Percentiles rank a stretch among this genome's conserved stretches.
phyloP scores from a whole-genome alignment of 2,329 filamentous ascomycete species.

The Nemania serpens region DNA sequence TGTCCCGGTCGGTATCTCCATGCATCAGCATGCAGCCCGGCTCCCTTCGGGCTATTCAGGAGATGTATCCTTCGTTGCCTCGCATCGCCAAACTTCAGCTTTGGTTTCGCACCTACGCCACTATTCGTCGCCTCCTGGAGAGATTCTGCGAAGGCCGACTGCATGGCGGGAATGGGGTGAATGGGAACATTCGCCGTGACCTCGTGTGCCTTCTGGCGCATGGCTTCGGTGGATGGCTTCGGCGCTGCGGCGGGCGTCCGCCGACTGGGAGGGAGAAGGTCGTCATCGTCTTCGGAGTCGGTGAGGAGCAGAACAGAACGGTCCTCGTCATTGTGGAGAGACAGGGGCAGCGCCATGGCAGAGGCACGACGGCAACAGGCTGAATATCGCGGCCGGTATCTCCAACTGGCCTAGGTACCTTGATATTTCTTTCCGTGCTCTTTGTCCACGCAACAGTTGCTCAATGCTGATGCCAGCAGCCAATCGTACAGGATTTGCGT shows the following conservation, averaged over 20 bases:
- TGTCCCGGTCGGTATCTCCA: conserved; percentile 80
- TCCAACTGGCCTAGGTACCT: not conserved
- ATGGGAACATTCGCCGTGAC: conserved; percentile 45
- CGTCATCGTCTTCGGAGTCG: conserved; percentile 41
- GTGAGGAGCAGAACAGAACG: conserved; percentile 39
- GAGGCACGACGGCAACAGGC: conserved; percentile 12
- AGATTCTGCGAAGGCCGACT: conserved; percentile 82
- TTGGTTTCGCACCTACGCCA: conserved; percentile 53
- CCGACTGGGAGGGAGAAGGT: conserved; percentile 31
- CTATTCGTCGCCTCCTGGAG: conserved; percentile 70
- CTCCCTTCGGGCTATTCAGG: conserved; percentile 69
- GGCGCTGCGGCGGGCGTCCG: conserved; percentile 27
- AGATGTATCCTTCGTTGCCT: conserved; percentile 68
- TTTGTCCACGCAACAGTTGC: conserved; percentile 3
- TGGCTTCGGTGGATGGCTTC: conserved; percentile 31
- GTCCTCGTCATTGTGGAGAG: conserved; percentile 39
- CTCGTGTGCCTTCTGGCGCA: conserved; percentile 40
- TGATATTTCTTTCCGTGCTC: not conserved
- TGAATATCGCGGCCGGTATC: conserved; percentile 3
- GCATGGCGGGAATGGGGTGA: conserved; percentile 78
- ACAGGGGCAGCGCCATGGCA: conserved; percentile 39
- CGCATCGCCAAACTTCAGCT: conserved; percentile 59
- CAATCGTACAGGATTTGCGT: conserved; percentile 13
- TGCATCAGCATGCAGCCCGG: conserved; percentile 70
- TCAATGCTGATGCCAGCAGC: conserved; percentile 10